phyloP scores from a whole-genome alignment of 2,329 filamentous ascomycete species.

The Colletotrichum lini region DNA sequence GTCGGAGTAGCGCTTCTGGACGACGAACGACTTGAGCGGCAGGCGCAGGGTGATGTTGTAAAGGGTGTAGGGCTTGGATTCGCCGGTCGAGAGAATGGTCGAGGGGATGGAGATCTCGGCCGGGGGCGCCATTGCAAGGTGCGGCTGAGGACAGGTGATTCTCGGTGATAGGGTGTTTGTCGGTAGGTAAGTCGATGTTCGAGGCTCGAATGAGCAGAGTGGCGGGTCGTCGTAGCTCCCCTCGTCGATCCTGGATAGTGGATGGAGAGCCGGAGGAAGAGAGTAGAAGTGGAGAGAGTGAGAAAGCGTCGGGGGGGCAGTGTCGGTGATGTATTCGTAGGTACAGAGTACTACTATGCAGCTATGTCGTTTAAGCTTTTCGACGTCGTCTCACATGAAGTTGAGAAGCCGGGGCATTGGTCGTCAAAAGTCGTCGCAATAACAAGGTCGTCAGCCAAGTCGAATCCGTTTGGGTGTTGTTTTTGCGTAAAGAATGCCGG shows the following conservation, averaged over 20 bases:
- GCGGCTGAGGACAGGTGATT: neutral
- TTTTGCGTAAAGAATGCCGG: conserved; percentile 15
- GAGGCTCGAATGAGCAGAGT: conserved; percentile 18
- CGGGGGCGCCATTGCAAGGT: conserved; percentile 70
- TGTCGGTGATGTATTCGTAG: neutral
- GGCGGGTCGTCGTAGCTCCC: neutral
- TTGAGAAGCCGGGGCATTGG: neutral
- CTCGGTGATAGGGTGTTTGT: neutral
- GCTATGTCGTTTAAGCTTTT: neutral
- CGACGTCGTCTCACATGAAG: neutral
- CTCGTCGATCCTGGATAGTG: conserved; percentile 14
- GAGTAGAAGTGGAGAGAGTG: neutral
- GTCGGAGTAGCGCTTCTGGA: conserved; percentile 88
- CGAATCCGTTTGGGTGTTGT: conserved; percentile 6
- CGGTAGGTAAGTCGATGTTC: conserved; percentile 18
- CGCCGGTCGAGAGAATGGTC: conserved; percentile 69
- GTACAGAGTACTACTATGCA: no score
- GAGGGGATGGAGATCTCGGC: conserved; percentile 78
- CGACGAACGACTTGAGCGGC: conserved; percentile 80
- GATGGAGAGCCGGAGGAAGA: neutral
- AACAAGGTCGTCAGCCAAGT: neutral
- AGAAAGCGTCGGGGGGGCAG: neutral
- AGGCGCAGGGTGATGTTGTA: conserved; percentile 86
- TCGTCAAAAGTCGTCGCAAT: neutral
- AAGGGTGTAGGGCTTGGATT: conserved; percentile 78